A percentile compares a stretch with the other conserved stretches of the same genome.
These are phyloP conservation scores for Gossypium sturtianum DNA, from an alignment of 345 rosid species.

Conservation along the genomic window DNA sequence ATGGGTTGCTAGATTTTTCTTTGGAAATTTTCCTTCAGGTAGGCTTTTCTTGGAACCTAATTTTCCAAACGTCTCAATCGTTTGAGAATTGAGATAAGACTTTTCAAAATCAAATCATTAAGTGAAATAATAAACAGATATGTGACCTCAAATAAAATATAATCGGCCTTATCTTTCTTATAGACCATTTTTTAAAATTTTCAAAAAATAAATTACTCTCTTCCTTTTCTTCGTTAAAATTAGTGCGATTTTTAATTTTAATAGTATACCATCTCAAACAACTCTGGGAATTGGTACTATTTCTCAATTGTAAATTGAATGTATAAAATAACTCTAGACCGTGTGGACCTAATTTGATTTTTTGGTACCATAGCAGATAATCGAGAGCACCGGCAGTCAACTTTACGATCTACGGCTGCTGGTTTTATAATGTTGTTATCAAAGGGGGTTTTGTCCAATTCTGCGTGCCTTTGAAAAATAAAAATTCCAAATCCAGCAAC, in stretches of 20 bases:
- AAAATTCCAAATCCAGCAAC: neutral
- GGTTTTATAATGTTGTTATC: neutral
- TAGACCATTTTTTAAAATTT: too few relatives aligned
- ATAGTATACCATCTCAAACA: neutral
- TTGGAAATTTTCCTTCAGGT: neutral
- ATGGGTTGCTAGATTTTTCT: neutral
- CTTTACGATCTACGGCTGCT: neutral
- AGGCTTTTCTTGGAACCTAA: neutral
- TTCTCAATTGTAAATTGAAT: neutral
- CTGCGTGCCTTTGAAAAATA: conserved; percentile 8
- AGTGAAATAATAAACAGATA: neutral
- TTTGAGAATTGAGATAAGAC: neutral
- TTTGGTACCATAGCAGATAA: neutral
- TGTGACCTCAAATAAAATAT: too few relatives aligned
- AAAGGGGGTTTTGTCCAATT: neutral
- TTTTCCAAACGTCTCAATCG: neutral
- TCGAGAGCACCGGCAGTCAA: neutral
- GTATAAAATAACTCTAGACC: neutral
- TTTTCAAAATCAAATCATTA: neutral
- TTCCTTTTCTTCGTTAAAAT: neutral
- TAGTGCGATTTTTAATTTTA: neutral
- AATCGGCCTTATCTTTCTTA: too few relatives aligned
- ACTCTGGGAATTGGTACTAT: neutral
- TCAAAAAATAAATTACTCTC: too few relatives aligned
- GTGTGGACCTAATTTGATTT: neutral